phyloP scores from a whole-genome alignment of 768 basidiomycete species.

The Suillus cothurnatus region DNA sequence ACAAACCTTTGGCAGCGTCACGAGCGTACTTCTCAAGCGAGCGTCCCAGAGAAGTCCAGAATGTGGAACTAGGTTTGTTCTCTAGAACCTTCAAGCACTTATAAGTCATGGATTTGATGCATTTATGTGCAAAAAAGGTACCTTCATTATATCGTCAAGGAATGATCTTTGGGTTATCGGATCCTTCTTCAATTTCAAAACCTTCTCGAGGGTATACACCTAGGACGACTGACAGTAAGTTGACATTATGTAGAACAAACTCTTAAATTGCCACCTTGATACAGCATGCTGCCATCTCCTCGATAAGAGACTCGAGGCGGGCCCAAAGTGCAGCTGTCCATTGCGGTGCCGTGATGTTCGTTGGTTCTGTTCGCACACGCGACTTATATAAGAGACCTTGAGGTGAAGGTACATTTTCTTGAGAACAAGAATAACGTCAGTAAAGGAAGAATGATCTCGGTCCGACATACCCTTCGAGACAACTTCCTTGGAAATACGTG shows the following conservation, averaged over 20 bases:
- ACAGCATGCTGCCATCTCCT: slow-evolving; percentile 89
- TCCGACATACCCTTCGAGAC: slow-evolving; percentile 64
- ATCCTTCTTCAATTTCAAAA: slow-evolving; percentile 87
- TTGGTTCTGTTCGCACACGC: slow-evolving; percentile 88
- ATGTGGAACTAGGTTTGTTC: slow-evolving; percentile 86
- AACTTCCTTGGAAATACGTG: slow-evolving; percentile 84
- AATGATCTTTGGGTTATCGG: slow-evolving; percentile 74
- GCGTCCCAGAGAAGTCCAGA: slow-evolving; percentile 84
- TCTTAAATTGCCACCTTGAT: slow-evolving; percentile 61
- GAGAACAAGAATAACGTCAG: not conserved
- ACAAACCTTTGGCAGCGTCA: slow-evolving; percentile 77
- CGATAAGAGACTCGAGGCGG: slow-evolving; percentile 78
- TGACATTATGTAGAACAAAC: not conserved
- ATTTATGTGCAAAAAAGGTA: slow-evolving; percentile 25
- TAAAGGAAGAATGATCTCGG: not conserved
- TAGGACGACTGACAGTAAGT: slow-evolving; percentile 30
- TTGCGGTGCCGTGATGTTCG: slow-evolving; percentile 82
- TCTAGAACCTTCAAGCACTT: slow-evolving; percentile 66
- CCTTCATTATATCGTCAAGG: slow-evolving; percentile 94
- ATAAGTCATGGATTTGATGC: not conserved
- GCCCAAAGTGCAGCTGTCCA: slow-evolving; percentile 83
- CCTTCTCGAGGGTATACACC: slow-evolving; percentile 96
- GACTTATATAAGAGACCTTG: slow-evolving; percentile 72
- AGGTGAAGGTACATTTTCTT: slow-evolving; percentile 26
- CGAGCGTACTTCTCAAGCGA: slow-evolving; percentile 82